Percentiles rank a stretch among this genome's conserved stretches.
phyloP scores from a whole-genome alignment of 2,329 filamentous ascomycete species.

The Arachnopeziza araneosa region DNA sequence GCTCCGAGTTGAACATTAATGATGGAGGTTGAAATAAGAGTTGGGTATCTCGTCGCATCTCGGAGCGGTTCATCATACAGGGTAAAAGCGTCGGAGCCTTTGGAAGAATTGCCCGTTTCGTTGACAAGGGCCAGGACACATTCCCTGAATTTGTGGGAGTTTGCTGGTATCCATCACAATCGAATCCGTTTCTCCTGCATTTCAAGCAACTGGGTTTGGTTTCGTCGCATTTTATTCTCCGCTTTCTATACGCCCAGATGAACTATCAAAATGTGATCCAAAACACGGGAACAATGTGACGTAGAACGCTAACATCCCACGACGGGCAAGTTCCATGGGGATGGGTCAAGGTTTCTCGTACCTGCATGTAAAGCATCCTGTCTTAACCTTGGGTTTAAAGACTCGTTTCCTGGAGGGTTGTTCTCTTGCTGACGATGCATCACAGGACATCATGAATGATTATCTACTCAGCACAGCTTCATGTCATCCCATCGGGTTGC shows the following conservation, averaged over 20 bases:
- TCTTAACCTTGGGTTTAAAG: neutral
- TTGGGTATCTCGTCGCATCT: no score
- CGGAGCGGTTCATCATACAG: neutral
- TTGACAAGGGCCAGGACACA: neutral
- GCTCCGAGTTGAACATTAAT: neutral
- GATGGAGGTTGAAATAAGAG: neutral
- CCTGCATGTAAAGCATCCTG: constrained; percentile 1
- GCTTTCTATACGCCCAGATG: neutral
- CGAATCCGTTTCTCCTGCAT: neutral
- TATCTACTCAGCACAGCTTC: neutral
- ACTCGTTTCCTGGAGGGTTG: neutral
- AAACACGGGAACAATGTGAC: no score
- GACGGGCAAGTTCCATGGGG: neutral
- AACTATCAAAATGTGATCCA: neutral
- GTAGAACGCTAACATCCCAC: neutral
- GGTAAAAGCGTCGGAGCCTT: neutral
- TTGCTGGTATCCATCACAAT: neutral
- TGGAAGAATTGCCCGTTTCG: neutral
- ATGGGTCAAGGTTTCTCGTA: neutral
- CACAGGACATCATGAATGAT: neutral
- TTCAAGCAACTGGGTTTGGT: neutral
- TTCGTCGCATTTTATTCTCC: constrained; percentile 1
- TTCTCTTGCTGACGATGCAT: neutral
- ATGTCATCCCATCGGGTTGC: neutral
- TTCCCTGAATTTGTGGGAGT: neutral